Conservation (phyloP, 441 rosid species). For the Corymbia citriodora region DNA sequence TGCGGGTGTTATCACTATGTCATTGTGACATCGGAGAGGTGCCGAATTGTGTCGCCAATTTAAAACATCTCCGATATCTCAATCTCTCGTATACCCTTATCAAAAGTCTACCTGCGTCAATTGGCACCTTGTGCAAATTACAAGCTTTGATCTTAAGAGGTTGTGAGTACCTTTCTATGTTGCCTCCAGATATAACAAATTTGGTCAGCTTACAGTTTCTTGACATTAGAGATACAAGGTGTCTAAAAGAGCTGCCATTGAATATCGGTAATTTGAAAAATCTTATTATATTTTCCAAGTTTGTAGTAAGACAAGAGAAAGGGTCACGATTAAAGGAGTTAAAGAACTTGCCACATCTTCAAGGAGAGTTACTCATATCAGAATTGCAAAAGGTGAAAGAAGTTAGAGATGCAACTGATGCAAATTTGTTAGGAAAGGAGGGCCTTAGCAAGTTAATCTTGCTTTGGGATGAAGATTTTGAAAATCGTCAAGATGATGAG, state of each 20-base stretch:
- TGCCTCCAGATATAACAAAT: background rate
- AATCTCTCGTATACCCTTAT: fast-evolving
- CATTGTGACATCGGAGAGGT: background rate
- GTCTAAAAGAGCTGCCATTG: too few species aligned
- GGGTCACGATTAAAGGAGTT: too few species aligned
- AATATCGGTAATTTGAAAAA: too few species aligned
- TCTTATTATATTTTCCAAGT: fast-evolving
- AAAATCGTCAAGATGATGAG: too few species aligned
- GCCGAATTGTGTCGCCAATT: fast-evolving
- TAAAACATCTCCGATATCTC: background rate
- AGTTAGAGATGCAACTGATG: too few species aligned
- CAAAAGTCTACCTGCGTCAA: background rate
- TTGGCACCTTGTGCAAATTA: background rate
- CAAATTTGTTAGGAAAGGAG: too few species aligned
- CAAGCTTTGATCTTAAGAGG: background rate
- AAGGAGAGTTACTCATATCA: fast-evolving
- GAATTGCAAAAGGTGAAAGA: too few species aligned
- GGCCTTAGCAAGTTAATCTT: too few species aligned
- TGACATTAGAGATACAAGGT: too few species aligned
- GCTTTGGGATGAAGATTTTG: fast-evolving
- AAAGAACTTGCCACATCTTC: too few species aligned
- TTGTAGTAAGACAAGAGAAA: too few species aligned
- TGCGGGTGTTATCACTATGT: background rate
- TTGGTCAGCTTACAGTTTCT: too few species aligned
- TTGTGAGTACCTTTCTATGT: fast-evolving